phyloP scores from a whole-genome alignment of 2,329 filamentous ascomycete species.

The Aspergillus ruber region DNA sequence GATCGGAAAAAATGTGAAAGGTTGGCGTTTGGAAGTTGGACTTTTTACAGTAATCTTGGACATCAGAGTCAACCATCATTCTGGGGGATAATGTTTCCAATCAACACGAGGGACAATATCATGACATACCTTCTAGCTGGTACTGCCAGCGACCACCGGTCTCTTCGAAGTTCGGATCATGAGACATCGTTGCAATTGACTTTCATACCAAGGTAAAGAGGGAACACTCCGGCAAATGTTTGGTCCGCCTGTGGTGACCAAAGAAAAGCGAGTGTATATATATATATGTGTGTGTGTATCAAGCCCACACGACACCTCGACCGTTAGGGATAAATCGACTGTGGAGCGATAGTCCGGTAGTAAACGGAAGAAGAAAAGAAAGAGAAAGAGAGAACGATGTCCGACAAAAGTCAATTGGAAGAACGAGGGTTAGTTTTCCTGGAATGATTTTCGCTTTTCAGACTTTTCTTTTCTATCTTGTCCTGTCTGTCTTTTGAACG shows the following conservation, averaged over 20 bases:
- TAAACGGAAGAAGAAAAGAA: slow-evolving; percentile 3
- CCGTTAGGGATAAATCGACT: not conserved
- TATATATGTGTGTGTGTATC: not conserved
- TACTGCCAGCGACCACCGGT: slow-evolving; percentile 46
- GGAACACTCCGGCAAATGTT: not conserved
- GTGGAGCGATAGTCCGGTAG: too few species aligned
- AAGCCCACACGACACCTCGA: not conserved
- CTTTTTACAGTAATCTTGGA: slow-evolving; percentile 52
- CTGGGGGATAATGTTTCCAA: not conserved
- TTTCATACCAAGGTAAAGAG: not conserved
- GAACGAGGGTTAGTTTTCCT: not conserved
- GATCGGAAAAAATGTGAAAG: slow-evolving; percentile 68
- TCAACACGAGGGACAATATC: not conserved
- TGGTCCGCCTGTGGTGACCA: not conserved
- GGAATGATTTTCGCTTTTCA: not conserved
- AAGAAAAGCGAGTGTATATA: not conserved
- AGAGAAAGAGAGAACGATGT: slow-evolving; percentile 5
- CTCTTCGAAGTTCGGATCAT: not conserved
- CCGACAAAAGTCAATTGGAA: not conserved
- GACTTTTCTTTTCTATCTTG: slow-evolving; percentile 1
- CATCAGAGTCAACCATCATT: slow-evolving; percentile 5
- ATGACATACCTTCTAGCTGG: slow-evolving; percentile 47
- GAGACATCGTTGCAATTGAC: not conserved
- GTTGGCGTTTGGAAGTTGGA: slow-evolving; percentile 50
- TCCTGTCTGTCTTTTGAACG: slow-evolving; percentile 5